phyloP scores from a whole-genome alignment of 352 stramenopile genomes.

The Globisporangium viniferum region DNA sequence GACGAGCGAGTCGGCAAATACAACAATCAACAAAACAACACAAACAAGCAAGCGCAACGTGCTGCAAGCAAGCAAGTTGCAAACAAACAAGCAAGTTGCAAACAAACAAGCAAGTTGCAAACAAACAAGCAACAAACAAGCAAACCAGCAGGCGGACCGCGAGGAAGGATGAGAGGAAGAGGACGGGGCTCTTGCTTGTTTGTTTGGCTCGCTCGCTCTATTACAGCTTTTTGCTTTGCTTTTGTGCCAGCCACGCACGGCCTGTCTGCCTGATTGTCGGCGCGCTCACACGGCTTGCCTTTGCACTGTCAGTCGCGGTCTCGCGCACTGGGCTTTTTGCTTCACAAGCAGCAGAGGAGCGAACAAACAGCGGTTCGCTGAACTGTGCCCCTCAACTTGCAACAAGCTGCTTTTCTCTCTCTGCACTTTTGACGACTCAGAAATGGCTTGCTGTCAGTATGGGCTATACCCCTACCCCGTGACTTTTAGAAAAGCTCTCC shows the following conservation, averaged over 20 bases:
- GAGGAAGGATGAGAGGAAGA: background rate
- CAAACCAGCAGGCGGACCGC: background rate
- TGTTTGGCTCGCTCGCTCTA: conserved; percentile 1
- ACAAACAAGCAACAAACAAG: background rate
- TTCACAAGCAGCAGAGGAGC: background rate
- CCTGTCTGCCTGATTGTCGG: background rate
- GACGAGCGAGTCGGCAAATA: conserved; percentile 6
- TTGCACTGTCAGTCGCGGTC: background rate
- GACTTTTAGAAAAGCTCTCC: background rate
- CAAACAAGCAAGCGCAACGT: background rate
- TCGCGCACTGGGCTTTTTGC: conserved; percentile 6
- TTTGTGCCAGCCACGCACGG: background rate
- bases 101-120: background rate
- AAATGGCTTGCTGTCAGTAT: background rate
- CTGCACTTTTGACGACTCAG: background rate
- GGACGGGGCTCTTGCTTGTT: conserved; percentile 1
- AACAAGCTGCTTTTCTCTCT: background rate
- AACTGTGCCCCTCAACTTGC: background rate
- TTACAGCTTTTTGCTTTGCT: background rate
- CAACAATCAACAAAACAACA: background rate
- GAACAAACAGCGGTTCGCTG: background rate
- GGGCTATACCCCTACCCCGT: background rate
- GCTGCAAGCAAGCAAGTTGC: background rate
- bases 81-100: background rate
- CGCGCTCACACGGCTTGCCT: background rate